A percentile compares a stretch with the other conserved stretches of the same genome.
Evolutionary conservation across 257 asterid species (phyloP).

Genomic region (Solanum chilense): DNA sequence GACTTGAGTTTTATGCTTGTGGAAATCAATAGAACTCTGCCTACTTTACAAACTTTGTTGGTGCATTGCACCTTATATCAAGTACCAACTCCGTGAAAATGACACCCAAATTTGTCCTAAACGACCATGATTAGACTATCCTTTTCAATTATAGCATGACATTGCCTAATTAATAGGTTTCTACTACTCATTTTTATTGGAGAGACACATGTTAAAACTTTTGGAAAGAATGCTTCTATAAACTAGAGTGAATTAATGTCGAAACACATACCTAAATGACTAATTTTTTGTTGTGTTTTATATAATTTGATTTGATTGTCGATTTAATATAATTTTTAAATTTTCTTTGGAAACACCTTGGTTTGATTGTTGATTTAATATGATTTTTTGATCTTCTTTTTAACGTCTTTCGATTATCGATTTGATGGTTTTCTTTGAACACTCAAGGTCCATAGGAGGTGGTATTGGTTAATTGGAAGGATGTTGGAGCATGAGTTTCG

Average conservation of each 20-base stretch:
- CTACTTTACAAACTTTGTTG: background rate
- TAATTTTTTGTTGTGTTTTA: too few species aligned
- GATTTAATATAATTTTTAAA: background rate
- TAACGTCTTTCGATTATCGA: background rate
- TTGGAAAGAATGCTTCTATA: background rate
- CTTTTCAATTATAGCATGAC: background rate
- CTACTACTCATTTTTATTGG: background rate
- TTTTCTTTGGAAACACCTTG: background rate
- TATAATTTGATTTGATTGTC: background rate
- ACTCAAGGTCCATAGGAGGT: background rate
- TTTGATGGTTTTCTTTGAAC: background rate
- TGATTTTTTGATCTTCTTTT: background rate
- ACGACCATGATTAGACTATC: slow-evolving; percentile 19
- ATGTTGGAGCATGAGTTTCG: background rate
- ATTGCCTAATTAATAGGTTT: background rate
- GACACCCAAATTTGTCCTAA: slow-evolving; percentile 20
- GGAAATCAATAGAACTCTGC: background rate
- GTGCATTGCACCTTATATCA: background rate
- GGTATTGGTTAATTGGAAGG: background rate
- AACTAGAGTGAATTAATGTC: background rate
- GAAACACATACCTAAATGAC: too few species aligned
- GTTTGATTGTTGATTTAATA: background rate
- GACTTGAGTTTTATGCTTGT: background rate
- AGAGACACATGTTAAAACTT: background rate
- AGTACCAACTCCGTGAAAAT: slow-evolving; percentile 7